Percentiles rank a stretch among this genome's conserved stretches.
Evolutionary conservation across 106 monocot species (phyloP).

Genomic region (Platanthera zijinensis): DNA sequence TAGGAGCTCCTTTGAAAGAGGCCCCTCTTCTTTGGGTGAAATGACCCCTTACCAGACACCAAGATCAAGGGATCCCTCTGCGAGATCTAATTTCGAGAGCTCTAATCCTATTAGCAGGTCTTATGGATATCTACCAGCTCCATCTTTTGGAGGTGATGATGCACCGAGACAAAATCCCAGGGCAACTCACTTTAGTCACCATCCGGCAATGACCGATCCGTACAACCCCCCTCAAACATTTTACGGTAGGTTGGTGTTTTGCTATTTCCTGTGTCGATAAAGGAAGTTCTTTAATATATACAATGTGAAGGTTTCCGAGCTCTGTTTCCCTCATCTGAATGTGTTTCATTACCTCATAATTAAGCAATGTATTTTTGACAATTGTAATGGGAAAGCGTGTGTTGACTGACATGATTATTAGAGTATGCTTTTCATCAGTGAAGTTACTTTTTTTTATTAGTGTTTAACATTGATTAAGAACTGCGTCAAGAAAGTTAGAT

Average conservation of each 20-base stretch:
- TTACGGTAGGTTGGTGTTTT: constrained; percentile 16
- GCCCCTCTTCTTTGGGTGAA: constrained; percentile 6
- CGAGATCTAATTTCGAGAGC: constrained; percentile 4
- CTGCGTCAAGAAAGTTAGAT: neutral
- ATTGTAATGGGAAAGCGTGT: neutral
- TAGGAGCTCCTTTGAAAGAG: constrained; percentile 11
- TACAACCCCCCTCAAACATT: constrained; percentile 13
- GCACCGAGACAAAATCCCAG: constrained; percentile 3
- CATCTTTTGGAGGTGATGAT: constrained; percentile 20
- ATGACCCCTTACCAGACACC: constrained; percentile 4
- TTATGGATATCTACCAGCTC: neutral
- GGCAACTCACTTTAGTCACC: constrained; percentile 10
- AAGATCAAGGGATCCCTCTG: constrained; percentile 5
- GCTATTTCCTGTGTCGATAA: neutral
- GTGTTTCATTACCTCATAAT: neutral
- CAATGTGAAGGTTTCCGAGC: neutral
- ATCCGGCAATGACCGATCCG: constrained; percentile 9
- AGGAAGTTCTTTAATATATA: neutral
- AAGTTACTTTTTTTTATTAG: constrained; percentile 2
- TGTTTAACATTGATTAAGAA: neutral
- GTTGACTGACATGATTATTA: neutral
- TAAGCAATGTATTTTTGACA: neutral
- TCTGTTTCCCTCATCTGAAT: neutral
- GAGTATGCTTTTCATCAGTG: neutral
- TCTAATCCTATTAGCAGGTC: neutral